Base-by-base conservation (phyloP, 1,139 yeast species). In the Candida sp. region DNA sequence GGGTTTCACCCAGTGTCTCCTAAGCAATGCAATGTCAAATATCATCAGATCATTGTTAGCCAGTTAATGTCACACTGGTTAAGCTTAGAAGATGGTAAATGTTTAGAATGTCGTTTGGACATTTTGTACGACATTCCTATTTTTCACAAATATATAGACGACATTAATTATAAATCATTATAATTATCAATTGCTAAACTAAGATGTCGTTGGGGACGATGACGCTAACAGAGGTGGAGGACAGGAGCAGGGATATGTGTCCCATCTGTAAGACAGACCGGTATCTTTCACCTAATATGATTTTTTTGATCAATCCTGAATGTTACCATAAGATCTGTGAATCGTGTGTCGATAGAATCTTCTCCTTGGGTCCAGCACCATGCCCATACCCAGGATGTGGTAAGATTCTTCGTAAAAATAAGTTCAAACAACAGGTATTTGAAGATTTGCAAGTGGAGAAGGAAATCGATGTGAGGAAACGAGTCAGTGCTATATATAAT, bases 281-380 rank as follows among this genome's bases (percentile, higher is more conserved):
- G 63, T 93, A 93, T 63, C 73, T 93, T 49, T 89, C 96, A 38
- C 98, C 99, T 33, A 91, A 91, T 56, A 87, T 93, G 87, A 82
- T 78, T 55, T 91, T 93, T 59, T 78, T 93, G 45, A 91, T 93
- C 48, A 93, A 93, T 57, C 96, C 98, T 0, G 99, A 93, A 61
- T 93, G 99, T 66, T 93, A 95, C 61, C 99, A 93, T 61, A 91
- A 89, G 73, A 93, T 93, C 63, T 93, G 99, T 68, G 97, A 89
- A 60, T 84, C 96, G 3, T 93, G 99, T 66, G 98, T 90, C 38
- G 98, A 91, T 63, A 75, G 98, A 53, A 89, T 93, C 44, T 93
- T 89, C 61, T 82, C 96, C 9, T 68, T 87, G 41, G 99, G 99
- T 4, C 99, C 99, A 0, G 95, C 97, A 0, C 95, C 93, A 22